A percentile compares a stretch with the other conserved stretches of the same genome.
Conservation (phyloP, 2,329 filamentous ascomycete genomes). For the Pezicula rhizophila region DNA sequence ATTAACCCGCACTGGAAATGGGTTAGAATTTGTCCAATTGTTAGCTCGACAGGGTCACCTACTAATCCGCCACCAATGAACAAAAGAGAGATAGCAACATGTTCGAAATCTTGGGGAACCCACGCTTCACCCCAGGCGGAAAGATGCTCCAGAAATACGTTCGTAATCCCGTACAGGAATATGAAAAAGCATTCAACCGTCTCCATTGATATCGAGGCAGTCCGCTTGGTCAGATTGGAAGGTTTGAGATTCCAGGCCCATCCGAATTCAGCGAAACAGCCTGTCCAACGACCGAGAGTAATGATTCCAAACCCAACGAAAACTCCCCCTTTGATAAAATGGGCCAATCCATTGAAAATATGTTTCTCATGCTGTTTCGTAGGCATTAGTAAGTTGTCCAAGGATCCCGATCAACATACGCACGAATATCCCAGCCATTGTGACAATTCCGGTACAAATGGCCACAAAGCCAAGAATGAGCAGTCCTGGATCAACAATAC, state of each 20-base stretch:
- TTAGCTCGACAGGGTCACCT: constrained; percentile 3
- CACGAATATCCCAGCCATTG: constrained; percentile 5
- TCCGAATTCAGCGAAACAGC: constrained; percentile 3
- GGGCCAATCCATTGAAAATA: constrained; percentile 5
- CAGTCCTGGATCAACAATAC: constrained; percentile 2
- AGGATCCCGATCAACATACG: constrained; percentile 5
- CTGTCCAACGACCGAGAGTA: constrained; percentile 3
- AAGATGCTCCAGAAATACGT: constrained; percentile 7
- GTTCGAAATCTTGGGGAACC: constrained; percentile 4
- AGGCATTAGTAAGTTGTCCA: constrained; percentile 4
- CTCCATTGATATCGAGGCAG: constrained; percentile 2
- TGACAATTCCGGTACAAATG: constrained; percentile 8
- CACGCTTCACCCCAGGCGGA: constrained; percentile 4
- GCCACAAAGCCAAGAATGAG: constrained; percentile 7
- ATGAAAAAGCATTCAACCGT: constrained; percentile 4
- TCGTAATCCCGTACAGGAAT: constrained; percentile 6
- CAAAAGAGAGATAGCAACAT: constrained; percentile 5
- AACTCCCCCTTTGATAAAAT: constrained; percentile 5
- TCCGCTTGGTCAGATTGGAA: background rate
- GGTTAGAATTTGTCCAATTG: constrained; percentile 6
- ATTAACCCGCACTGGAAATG: constrained; percentile 5
- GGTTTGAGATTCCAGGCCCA: constrained; percentile 6
- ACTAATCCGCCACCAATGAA: constrained; percentile 6
- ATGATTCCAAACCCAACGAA: constrained; percentile 4
- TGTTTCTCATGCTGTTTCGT: constrained; percentile 7